Evolutionary conservation across 495 filamentous ascomycete genomes (phyloP).

Genomic region (Bombardia bombarda): DNA sequence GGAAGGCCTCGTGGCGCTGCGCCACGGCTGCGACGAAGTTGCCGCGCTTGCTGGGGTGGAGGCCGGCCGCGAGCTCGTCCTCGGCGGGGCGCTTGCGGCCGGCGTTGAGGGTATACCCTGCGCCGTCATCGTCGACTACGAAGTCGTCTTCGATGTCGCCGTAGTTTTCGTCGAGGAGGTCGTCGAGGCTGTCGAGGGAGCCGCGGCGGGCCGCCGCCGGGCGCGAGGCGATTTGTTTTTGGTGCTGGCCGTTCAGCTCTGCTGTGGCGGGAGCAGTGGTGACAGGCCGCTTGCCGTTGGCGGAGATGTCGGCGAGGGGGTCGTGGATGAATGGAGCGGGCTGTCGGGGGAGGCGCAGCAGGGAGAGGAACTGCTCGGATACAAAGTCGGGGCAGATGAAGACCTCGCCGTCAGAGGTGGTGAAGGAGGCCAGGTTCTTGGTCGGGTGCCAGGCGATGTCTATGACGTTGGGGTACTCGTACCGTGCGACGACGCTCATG

Average conservation of each 20-base stretch:
- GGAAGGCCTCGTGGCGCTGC: conserved; percentile 71
- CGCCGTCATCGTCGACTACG: conserved; percentile 92
- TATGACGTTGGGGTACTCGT: conserved; percentile 72
- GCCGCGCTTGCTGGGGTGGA: conserved; percentile 33
- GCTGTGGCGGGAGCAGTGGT: too few relatives aligned
- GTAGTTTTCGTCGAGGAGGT: conserved; percentile 53
- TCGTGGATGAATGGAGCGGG: conserved; percentile 82
- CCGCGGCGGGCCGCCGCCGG: conserved; percentile 31
- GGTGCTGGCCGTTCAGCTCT: conserved; percentile 47
- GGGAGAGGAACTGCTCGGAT: conserved; percentile 49
- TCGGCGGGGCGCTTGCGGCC: conserved; percentile 60
- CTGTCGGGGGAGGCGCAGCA: conserved; percentile 53
- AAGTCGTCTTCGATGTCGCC: conserved; percentile 67
- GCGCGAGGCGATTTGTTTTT: conserved; percentile 37
- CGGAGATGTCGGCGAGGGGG: conserved; percentile 62
- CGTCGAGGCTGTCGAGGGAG: conserved; percentile 40
- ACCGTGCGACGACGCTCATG: conserved; percentile 64
- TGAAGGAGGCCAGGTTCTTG: conserved; percentile 81
- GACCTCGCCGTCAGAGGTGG: conserved; percentile 81
- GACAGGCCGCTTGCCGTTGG: conserved; percentile 51
- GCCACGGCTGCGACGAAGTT: conserved; percentile 56
- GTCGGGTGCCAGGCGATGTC: conserved; percentile 86
- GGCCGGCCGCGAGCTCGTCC: conserved; percentile 29
- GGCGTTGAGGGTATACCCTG: conserved; percentile 69
- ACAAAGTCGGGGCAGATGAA: conserved; percentile 82